These are phyloP conservation scores for Aspergillus tubingensis DNA, from an alignment of 2,329 filamentous ascomycete species.

Conservation along the genomic window DNA sequence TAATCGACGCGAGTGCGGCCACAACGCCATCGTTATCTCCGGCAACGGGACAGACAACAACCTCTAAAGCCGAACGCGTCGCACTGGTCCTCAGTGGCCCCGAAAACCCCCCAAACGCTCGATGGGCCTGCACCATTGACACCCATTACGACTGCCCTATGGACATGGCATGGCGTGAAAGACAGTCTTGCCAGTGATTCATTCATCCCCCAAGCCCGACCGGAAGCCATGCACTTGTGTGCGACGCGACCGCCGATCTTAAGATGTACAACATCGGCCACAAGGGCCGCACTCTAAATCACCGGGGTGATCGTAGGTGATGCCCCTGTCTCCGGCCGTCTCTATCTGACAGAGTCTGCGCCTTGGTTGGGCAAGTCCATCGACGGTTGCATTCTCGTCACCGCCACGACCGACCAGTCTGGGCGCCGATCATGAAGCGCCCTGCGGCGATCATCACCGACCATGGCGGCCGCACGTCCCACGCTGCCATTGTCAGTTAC, in stretches of 20 bases:
- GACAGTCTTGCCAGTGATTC: constrained; percentile 30
- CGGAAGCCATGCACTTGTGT: constrained; percentile 42
- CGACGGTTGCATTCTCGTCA: constrained; percentile 39
- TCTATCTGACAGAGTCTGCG: constrained; percentile 36
- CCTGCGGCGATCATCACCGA: constrained; percentile 42
- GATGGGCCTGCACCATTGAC: constrained; percentile 41
- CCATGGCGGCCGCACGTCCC: constrained; percentile 34
- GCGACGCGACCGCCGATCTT: constrained; percentile 28
- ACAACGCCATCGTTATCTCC: constrained; percentile 37
- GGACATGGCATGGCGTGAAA: constrained; percentile 47
- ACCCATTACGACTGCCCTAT: constrained; percentile 40
- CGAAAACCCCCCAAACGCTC: constrained; percentile 40
- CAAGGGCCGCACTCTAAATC: constrained; percentile 30
- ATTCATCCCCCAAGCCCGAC: constrained; percentile 42
- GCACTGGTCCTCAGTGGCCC: constrained; percentile 35
- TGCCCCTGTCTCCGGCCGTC: constrained; percentile 34
- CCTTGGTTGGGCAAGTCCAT: constrained; percentile 37
- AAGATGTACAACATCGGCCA: constrained; percentile 37
- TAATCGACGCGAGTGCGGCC: constrained; percentile 40
- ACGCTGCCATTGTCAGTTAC: constrained; percentile 46
- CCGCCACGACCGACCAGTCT: constrained; percentile 41
- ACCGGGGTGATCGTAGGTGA: constrained; percentile 38
- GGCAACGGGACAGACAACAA: constrained; percentile 40
- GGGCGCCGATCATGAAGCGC: constrained; percentile 44
- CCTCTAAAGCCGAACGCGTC: constrained; percentile 38